Conservation (phyloP, 2,329 filamentous ascomycete species). For the Ophiostoma pallidulum region DNA sequence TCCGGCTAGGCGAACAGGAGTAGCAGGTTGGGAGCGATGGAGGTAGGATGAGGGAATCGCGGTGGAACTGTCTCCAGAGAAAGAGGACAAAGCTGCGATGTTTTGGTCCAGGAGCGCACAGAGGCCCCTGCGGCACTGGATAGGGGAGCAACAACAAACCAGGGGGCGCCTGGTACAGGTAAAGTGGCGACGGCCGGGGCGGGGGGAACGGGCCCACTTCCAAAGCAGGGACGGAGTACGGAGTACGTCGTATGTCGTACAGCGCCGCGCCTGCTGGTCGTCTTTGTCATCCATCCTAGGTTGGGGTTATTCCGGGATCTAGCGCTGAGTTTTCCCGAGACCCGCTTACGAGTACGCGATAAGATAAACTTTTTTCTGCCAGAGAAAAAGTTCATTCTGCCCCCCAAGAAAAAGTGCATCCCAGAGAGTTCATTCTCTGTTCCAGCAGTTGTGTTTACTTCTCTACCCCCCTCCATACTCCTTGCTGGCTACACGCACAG, state of each 20-base stretch:
- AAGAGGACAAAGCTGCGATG: neutral
- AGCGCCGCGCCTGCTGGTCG: no score
- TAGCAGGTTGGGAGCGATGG: no score
- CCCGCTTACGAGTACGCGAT: conserved; percentile 9
- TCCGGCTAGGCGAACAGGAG: no score
- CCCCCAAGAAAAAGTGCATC: neutral
- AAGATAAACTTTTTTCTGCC: conserved; percentile 17
- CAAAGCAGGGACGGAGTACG: no score
- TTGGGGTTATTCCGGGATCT: conserved; percentile 7
- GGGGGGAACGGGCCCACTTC: no score
- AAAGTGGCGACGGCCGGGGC: no score
- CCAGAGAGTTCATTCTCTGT: neutral
- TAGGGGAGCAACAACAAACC: conserved; percentile 12
- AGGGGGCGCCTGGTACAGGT: neutral
- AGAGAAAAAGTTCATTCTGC: conserved; percentile 3
- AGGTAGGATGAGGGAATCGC: no score
- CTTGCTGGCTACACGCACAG: neutral
- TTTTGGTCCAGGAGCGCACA: neutral
- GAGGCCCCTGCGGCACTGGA: neutral
- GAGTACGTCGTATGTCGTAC: no score
- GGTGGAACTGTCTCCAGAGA: no score
- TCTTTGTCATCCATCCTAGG: neutral
- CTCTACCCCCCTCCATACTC: neutral
- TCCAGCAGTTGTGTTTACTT: neutral
- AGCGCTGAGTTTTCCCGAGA: conserved; percentile 1